Percentiles rank a stretch among this genome's conserved stretches.
Conservation (phyloP, 345 rosid species). For the Combretum micranthum region DNA sequence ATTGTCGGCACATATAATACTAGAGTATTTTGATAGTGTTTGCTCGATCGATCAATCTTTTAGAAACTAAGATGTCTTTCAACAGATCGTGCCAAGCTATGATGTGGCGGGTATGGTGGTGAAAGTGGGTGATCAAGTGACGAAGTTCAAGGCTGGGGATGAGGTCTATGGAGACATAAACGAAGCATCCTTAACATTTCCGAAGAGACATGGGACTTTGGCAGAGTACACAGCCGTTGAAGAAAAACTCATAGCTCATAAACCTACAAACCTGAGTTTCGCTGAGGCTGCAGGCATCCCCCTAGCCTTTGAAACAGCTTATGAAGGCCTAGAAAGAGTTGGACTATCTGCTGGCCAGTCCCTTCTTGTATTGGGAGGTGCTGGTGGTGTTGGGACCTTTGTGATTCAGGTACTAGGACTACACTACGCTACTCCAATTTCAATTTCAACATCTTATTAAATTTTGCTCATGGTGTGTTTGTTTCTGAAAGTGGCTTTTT, state of each 20-base stretch:
- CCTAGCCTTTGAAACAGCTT: constrained; percentile 67
- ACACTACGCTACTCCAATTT: too few relatives aligned
- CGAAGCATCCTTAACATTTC: constrained; percentile 73
- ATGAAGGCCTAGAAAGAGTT: constrained; percentile 64
- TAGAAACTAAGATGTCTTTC: too few relatives aligned
- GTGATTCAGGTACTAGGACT: constrained; percentile 86
- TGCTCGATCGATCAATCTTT: too few relatives aligned
- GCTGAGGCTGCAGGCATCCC: constrained; percentile 74
- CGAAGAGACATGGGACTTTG: constrained; percentile 64
- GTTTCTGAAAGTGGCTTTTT: too few relatives aligned
- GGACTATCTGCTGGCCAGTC: constrained; percentile 70
- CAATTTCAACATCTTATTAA: too few relatives aligned
- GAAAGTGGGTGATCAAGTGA: constrained; percentile 59
- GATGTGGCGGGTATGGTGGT: constrained; percentile 81
- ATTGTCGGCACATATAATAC: too few relatives aligned
- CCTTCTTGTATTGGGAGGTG: constrained; percentile 76
- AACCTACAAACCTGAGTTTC: constrained; percentile 68
- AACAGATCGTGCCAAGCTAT: constrained; percentile 79
- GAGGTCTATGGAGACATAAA: constrained; percentile 74
- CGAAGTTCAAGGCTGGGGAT: constrained; percentile 64
- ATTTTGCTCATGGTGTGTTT: too few relatives aligned
- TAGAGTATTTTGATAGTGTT: too few relatives aligned
- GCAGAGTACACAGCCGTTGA: constrained; percentile 77
- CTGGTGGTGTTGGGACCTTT: constrained; percentile 87
- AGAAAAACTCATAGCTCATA: constrained; percentile 63